Base-by-base conservation (phyloP, 495 filamentous ascomycete genomes). In the Aspergillus mulundensis region DNA sequence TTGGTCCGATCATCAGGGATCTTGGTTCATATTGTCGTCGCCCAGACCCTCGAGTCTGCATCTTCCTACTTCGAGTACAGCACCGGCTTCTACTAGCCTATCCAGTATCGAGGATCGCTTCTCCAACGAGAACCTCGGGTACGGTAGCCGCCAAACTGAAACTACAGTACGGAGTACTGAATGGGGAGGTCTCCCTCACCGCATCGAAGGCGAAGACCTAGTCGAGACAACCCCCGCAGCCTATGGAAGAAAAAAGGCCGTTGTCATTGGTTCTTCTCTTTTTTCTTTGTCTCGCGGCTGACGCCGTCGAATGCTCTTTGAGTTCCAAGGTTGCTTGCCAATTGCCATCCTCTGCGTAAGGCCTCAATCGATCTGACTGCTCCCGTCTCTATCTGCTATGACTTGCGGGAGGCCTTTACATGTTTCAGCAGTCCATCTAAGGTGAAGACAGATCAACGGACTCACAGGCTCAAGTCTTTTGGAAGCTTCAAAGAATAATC, bases 141-240 rank as follows among this genome's bases (percentile, higher is more conserved):
- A 54, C 58, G 52, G 49, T 57, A 54, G 21, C 12, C 28, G 23
- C 21, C 43, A 46, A 50, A 28, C n/a, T n/a, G n/a, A n/a, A n/a
- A n/a, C n/a, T n/a, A n/a, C n/a, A n/a, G n/a, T n/a, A n/a, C n/a
- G n/a, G n/a, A n/a, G 28, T n/a, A 40, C 18, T 34, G 12, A 40
- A 16, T 39, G 48, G 50, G 20, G 32, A 42, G 36, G 36, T 19
- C 47, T 59, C 62, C 63, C 61, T 64, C 66, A 68, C 66, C 66
- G 63, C 66, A 68, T 66, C 66, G 57, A 64, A 64, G 66, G 66
- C 61, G 42, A 64, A 47, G 59, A 25, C 16, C 25, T 28, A 28
- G 32, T 42, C 34, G 14, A 56, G 46, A 50, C 34, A 38, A 38
- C 43, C 45, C 21, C 57, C 41, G 21, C 50, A 58, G 54, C 63